These are phyloP conservation scores for Uronychia setigera DNA, from an alignment of 73 alveolate species.

Conservation along the genomic window DNA sequence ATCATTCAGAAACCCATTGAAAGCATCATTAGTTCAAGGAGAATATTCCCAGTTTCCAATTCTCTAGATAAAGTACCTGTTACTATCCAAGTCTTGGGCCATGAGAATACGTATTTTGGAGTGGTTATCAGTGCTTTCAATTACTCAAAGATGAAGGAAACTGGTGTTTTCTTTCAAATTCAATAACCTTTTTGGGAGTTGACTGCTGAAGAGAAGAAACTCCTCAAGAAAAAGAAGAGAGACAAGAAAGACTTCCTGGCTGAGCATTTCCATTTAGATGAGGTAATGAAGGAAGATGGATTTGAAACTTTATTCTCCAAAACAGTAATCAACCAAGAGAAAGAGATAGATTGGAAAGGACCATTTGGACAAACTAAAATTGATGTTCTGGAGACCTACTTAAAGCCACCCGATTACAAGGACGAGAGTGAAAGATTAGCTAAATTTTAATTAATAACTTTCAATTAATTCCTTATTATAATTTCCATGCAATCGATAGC, in stretches of 20 bases:
- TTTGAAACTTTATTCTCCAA: neutral
- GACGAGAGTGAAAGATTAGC: no score
- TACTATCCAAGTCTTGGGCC: neutral
- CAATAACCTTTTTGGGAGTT: constrained; percentile 7
- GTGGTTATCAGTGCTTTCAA: neutral
- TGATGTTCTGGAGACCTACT: neutral
- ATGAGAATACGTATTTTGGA: neutral
- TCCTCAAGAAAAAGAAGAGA: neutral
- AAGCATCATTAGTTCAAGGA: neutral
- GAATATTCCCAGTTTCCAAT: neutral
- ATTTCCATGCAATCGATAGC: no score
- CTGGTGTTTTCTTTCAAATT: neutral
- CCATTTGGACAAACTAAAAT: neutral
- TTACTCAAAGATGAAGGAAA: neutral
- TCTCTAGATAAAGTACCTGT: constrained; percentile 21
- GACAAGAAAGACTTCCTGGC: neutral
- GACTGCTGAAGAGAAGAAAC: neutral
- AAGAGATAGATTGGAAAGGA: neutral
- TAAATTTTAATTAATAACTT: no score
- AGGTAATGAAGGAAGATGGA: neutral
- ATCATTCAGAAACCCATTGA: constrained; percentile 9
- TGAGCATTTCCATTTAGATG: neutral
- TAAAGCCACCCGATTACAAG: no score
- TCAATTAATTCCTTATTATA: no score
- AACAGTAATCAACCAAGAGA: neutral